Evolutionary conservation across 1,139 yeast species (phyloP).

Genomic region (Geotrichum restrictum): DNA sequence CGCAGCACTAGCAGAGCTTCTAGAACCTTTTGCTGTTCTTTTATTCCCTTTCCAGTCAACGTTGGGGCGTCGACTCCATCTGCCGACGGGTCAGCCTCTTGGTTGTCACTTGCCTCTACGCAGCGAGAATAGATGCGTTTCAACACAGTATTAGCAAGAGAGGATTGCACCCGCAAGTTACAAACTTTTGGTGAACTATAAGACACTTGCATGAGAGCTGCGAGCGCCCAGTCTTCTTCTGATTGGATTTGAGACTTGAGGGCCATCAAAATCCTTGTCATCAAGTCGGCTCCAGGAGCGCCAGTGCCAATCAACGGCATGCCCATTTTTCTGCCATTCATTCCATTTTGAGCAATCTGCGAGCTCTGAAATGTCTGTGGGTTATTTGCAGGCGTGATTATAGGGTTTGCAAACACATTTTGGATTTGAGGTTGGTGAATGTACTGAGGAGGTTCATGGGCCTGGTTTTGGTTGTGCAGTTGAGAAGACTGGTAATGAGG

Average conservation of each 20-base stretch:
- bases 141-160: not conserved
- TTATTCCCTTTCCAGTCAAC: constrained; percentile 25
- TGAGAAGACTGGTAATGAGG: constrained; percentile 16
- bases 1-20: constrained; percentile 70
- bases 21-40: constrained; percentile 46
- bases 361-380: constrained; percentile 36
- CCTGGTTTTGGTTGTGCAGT: constrained; percentile 27
- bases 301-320: constrained; percentile 31
- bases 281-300: constrained; percentile 34
- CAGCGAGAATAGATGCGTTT: constrained; percentile 1
- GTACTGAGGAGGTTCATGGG: constrained; percentile 25
- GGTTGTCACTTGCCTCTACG: too few relatives aligned
- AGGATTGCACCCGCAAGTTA: constrained; percentile 4
- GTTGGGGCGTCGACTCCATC: constrained; percentile 26
- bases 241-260: constrained; percentile 54
- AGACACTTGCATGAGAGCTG: constrained; percentile 56
- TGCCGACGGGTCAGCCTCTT: constrained; percentile 24
- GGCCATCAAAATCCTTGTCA: constrained; percentile 60
- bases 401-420: constrained; percentile 35
- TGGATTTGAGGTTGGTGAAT: constrained; percentile 38
- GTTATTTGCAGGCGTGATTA: constrained; percentile 38
- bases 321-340: constrained; percentile 17
- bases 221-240: constrained; percentile 66
- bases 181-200: constrained; percentile 23
- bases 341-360: constrained; percentile 22